Conservation (phyloP, 1,284 basidiomycete species). For the Kalmanozyma brasiliensis region DNA sequence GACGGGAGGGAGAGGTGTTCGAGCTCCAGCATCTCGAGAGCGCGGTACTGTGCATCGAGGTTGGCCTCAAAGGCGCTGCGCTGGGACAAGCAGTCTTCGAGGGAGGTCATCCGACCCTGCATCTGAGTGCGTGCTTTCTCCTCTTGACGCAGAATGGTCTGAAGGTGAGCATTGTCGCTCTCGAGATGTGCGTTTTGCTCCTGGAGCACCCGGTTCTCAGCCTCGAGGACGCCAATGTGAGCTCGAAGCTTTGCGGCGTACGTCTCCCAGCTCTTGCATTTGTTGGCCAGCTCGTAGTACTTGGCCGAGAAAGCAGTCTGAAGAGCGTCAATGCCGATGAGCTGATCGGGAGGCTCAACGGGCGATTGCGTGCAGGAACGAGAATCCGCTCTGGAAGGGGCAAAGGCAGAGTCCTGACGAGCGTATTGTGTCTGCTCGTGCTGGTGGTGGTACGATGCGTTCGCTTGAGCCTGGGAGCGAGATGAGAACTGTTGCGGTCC, state of each 20-base stretch:
- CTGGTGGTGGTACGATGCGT: conserved; percentile 26
- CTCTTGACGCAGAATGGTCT: conserved; percentile 24
- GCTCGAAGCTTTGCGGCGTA: conserved; percentile 59
- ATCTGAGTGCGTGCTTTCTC: conserved; percentile 32
- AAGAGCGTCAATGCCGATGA: conserved; percentile 52
- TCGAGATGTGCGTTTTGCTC: conserved; percentile 51
- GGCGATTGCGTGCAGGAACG: conserved; percentile 16
- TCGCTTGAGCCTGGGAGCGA: conserved; percentile 6
- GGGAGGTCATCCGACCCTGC: conserved; percentile 32
- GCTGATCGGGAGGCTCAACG: conserved; percentile 18
- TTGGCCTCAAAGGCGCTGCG: conserved; percentile 23
- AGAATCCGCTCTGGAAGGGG: conserved; percentile 3
- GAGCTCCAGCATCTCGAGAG: conserved; percentile 31
- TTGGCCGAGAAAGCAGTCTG: conserved; percentile 55
- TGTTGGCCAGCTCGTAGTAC: conserved; percentile 55
- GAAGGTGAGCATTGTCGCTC: conserved; percentile 42
- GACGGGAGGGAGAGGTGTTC: conserved; percentile 45
- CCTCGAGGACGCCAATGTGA: conserved; percentile 51
- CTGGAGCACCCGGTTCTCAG: conserved; percentile 51
- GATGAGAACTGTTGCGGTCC: conserved; percentile 9
- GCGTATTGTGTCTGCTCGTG: conserved; percentile 11
- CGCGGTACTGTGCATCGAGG: conserved; percentile 26
- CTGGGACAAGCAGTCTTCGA: conserved; percentile 41
- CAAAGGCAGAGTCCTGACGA: conserved; percentile 10
- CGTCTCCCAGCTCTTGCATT: conserved; percentile 62